A percentile compares a stretch with the other conserved stretches of the same genome.
These are phyloP conservation scores for Collybia mongolica DNA, from an alignment of 768 basidiomycete genomes.

Conservation along the genomic window DNA sequence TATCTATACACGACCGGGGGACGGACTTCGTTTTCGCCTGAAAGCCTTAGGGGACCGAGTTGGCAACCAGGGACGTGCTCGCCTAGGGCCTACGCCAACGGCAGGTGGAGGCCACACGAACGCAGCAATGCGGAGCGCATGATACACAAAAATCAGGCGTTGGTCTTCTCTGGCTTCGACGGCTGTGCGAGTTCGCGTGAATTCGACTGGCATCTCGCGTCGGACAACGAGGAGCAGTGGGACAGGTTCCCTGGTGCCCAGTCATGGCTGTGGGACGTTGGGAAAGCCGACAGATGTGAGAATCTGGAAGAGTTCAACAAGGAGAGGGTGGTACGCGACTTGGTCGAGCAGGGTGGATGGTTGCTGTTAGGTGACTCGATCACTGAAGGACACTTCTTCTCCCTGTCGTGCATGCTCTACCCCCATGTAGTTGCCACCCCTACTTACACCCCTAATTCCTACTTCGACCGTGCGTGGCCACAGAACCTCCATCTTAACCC, in stretches of 20 bases:
- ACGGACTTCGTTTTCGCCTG: slow-evolving; percentile 5
- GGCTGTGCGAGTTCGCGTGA: slow-evolving; percentile 66
- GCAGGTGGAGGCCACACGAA: slow-evolving; percentile 36
- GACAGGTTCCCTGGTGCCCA: slow-evolving; percentile 52
- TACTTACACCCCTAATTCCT: slow-evolving; percentile 49
- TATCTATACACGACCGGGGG: slow-evolving; percentile 20
- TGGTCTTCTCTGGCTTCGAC: slow-evolving; percentile 53
- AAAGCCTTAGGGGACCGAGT: slow-evolving; percentile 8
- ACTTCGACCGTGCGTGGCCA: slow-evolving; percentile 64
- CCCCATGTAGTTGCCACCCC: slow-evolving; percentile 69
- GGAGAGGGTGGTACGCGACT: slow-evolving; percentile 46
- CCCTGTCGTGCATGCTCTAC: slow-evolving; percentile 62
- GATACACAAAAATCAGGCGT: slow-evolving; percentile 38
- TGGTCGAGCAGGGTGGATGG: slow-evolving; percentile 74
- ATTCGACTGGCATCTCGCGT: slow-evolving; percentile 60
- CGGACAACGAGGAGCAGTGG: slow-evolving; percentile 46
- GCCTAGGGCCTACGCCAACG: slow-evolving; percentile 30
- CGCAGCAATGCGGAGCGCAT: slow-evolving; percentile 33
- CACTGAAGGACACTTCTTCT: slow-evolving; percentile 74
- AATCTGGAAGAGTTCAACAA: slow-evolving; percentile 36
- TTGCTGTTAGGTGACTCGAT: slow-evolving; percentile 68
- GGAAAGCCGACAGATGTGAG: slow-evolving; percentile 35
- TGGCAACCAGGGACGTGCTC: slow-evolving; percentile 21
- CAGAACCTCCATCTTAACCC: slow-evolving; percentile 65
- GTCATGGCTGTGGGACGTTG: slow-evolving; percentile 55